Base-by-base conservation (phyloP, 2,329 filamentous ascomycete species). In the Colletotrichum agaves region DNA sequence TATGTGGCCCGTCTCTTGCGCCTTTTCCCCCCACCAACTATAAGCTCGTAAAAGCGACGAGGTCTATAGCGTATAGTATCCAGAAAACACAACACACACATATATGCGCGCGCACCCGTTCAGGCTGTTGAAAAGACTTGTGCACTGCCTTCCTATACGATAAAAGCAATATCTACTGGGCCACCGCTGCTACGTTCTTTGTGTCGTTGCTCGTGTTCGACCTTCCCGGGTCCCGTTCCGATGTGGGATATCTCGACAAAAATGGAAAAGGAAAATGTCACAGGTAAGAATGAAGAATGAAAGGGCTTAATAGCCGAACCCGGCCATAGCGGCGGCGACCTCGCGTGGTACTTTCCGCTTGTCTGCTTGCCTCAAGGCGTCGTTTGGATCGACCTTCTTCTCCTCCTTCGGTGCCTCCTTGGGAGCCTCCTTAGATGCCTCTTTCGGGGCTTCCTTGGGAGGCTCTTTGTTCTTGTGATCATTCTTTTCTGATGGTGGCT, bases 311-410 rank as follows among this genome's bases (percentile, higher is more conserved):
- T 69, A 70, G 43, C 68, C 68, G 8, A 69, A 27, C 37, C 65
- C 69, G 23, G 53, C 69, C 12, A 69, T 43, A 15, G 69, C 69
- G 5, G 58, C 61, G 7, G 31, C 41, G 1, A 69, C 57, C 17
- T 70, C 69, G 11, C 66, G 69, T 33, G 52, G 61, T 46, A 70
- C 44, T 35, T 52, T 66, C 46, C 61, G 61, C 56, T 66, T 68
- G 33, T 69, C 57, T 23, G 52, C 50, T 61, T 68, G 47, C 60
- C 60, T 69, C 27, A 69, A 46, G 31, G 61, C 68, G 47, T 62
- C 68, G 35, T 67, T 69, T 1, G 68, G 64, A 44, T 70, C 68
- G 27, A 27, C 27, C 60, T 61, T 70, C 41, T 63, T 61, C 15
- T 70, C 64, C 7, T 33, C 49, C 21, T 64, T 50, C 0, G 27